These are phyloP conservation scores for Saprolegnia parasitica DNA, from an alignment of 352 stramenopile species.

Conservation along the genomic window DNA sequence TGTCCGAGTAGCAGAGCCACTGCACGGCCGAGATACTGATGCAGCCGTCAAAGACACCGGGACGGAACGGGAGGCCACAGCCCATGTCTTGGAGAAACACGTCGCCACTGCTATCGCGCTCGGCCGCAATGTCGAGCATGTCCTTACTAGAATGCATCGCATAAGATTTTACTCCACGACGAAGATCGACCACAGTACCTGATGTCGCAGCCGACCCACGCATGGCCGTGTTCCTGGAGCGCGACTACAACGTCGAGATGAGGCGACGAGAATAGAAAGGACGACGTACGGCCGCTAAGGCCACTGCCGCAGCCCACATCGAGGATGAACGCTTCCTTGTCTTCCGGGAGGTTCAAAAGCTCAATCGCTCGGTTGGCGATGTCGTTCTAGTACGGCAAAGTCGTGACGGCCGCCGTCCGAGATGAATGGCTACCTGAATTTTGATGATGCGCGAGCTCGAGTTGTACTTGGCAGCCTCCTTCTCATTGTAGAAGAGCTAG, in stretches of 20 bases:
- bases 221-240: conserved; percentile 90
- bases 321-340: conserved; percentile 88
- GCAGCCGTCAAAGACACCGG: conserved; percentile 96
- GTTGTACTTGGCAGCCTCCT: conserved; percentile 91
- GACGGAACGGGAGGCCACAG: conserved; percentile 95
- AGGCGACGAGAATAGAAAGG: conserved; percentile 25
- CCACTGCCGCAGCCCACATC: conserved; percentile 97
- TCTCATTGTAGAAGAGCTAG: conserved; percentile 90
- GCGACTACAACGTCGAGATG: conserved; percentile 49
- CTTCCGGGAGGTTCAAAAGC: conserved; percentile 91
- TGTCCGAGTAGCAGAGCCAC: conserved; percentile 99
- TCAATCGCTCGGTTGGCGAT: conserved; percentile 96
- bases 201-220: conserved; percentile 98
- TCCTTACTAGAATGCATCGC: conserved; percentile 54
- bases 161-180: neutral
- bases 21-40: conserved; percentile 99
- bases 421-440: conserved; percentile 65
- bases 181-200: conserved; percentile 35
- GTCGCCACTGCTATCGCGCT: conserved; percentile 86
- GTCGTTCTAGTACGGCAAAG: conserved; percentile 53
- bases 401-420: neutral
- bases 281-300: conserved; percentile 85
- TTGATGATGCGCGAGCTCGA: conserved; percentile 89
- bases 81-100: conserved; percentile 97
- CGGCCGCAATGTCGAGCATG: conserved; percentile 98